Conservation (phyloP, 768 basidiomycete genomes). For the Suillus tomentosus region DNA sequence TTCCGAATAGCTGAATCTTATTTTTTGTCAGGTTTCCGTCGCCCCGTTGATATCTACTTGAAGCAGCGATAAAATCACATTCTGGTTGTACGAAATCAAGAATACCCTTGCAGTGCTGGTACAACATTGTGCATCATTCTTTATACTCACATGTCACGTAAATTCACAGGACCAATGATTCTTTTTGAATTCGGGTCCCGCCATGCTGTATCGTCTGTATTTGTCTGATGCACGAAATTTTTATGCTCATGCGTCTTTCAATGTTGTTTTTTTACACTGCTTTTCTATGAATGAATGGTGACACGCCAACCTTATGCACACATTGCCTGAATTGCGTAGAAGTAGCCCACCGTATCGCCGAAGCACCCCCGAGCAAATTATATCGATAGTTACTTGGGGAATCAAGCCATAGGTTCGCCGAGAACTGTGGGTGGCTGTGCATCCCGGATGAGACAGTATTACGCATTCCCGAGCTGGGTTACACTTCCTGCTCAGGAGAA, state of each 20-base stretch:
- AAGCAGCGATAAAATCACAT: background rate
- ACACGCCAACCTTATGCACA: background rate
- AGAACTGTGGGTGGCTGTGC: background rate
- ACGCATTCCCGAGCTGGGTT: background rate
- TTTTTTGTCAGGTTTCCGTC: background rate
- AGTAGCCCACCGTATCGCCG: background rate
- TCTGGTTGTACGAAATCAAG: background rate
- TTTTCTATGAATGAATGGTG: background rate
- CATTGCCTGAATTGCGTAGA: background rate
- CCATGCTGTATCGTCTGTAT: background rate
- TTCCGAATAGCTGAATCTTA: background rate
- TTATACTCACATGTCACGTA: background rate
- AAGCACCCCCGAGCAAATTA: background rate
- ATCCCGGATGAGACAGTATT: background rate
- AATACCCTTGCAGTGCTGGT: background rate
- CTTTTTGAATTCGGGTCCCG: background rate
- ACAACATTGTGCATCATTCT: background rate
- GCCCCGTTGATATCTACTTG: background rate
- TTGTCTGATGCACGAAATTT: background rate
- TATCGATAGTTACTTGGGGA: too few species aligned
- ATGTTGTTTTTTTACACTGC: slow-evolving; percentile 1
- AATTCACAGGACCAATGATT: too few species aligned
- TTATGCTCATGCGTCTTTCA: background rate
- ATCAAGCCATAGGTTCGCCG: background rate
- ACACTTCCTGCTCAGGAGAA: background rate